phyloP scores from a whole-genome alignment of 2,329 filamentous ascomycete genomes.

The Aspergillus awamori region DNA sequence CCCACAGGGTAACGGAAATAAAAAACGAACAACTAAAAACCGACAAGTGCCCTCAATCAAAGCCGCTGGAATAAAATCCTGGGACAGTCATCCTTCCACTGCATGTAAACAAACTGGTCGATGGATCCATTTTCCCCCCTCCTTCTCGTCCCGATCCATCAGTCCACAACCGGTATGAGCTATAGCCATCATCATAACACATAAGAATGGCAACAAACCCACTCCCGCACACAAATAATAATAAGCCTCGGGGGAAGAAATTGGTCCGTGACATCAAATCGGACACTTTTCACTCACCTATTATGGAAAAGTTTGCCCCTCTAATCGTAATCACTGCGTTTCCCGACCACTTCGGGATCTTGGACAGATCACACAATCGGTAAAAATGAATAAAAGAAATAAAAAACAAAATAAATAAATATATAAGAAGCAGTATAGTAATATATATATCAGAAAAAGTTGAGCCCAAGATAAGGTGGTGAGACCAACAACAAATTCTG shows the following conservation, averaged over 20 bases:
- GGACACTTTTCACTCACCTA: slow-evolving; percentile 5
- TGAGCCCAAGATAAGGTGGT: neutral
- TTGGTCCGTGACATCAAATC: slow-evolving; percentile 9
- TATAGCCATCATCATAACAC: slow-evolving; percentile 3
- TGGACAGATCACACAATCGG: too few species aligned
- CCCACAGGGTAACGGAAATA: slow-evolving; percentile 5
- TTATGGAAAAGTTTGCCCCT: neutral
- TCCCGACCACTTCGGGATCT: too few species aligned
- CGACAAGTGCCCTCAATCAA: neutral
- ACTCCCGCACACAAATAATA: slow-evolving; percentile 8
- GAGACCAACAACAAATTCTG: neutral
- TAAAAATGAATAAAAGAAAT: too few species aligned
- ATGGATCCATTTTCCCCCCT: neutral
- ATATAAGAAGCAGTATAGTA: too few species aligned
- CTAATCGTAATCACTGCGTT: neutral
- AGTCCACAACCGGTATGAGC: slow-evolving; percentile 6
- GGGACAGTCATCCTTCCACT: slow-evolving; percentile 5
- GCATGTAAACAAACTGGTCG: slow-evolving; percentile 9
- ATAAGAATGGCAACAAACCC: slow-evolving; percentile 8
- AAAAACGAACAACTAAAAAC: slow-evolving; percentile 7
- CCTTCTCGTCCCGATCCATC: slow-evolving; percentile 2
- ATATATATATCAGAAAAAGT: too few species aligned
- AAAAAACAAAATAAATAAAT: neutral
- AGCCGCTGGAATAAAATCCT: neutral
- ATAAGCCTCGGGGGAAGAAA: slow-evolving; percentile 5